Conservation (phyloP, 345 rosid species). For the Excoecaria agallocha region DNA sequence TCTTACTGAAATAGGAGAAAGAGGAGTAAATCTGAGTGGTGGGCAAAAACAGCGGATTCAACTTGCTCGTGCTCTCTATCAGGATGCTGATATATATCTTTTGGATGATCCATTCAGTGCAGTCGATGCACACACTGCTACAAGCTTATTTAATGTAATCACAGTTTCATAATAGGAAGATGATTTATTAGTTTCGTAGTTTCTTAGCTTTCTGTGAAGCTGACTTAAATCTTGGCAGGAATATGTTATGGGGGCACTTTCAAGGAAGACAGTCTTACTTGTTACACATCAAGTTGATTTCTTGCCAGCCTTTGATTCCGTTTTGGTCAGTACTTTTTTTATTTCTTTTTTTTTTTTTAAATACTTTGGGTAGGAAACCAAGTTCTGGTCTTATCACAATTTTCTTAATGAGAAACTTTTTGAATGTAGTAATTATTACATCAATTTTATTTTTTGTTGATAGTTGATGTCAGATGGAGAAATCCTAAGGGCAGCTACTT, state of each 20-base stretch:
- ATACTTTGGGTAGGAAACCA: not conserved
- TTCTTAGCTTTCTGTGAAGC: conserved; percentile 14
- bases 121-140: conserved; percentile 93
- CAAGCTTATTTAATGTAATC: conserved; percentile 77
- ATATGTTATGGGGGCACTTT: conserved; percentile 74
- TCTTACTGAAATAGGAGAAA: conserved; percentile 92
- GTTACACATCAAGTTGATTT: conserved; percentile 99
- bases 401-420: not conserved
- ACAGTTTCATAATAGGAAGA: not conserved
- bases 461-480: conserved; percentile 95
- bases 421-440: not conserved
- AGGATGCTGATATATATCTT: conserved; percentile 84
- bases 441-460: conserved; percentile 11
- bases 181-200: not conserved
- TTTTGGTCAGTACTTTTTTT: conserved; percentile 62
- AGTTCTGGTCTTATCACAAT: not conserved
- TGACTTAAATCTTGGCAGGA: conserved; percentile 53
- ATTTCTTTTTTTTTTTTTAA: not conserved
- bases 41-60: conserved; percentile 98
- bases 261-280: conserved; percentile 65
- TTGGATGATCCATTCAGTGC: conserved; percentile 97
- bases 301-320: conserved; percentile 81
- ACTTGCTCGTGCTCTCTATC: conserved; percentile 95
- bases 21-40: conserved; percentile 97
- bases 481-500: conserved; percentile 66